Conservation (phyloP, 441 rosid species). For the Adansonia rubrostipa region DNA sequence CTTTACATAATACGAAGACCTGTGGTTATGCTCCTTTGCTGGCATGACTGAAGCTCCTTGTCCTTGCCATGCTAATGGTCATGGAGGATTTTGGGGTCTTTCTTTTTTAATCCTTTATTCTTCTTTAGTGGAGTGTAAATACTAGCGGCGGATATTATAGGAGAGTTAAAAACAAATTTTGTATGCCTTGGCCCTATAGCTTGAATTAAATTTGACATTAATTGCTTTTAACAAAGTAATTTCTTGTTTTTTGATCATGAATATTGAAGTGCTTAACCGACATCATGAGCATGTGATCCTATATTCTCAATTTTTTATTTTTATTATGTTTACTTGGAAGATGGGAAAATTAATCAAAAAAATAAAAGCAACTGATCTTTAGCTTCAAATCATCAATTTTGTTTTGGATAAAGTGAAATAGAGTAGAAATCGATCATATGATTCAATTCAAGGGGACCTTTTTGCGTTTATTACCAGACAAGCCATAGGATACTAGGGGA, state of each 20-base stretch:
- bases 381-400: neutral
- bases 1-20: slow-evolving; percentile 92
- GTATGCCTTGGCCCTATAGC: slow-evolving; percentile 29
- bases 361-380: neutral
- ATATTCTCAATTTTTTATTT: neutral
- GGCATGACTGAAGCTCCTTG: slow-evolving; percentile 70
- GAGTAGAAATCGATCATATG: neutral
- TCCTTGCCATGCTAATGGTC: neutral
- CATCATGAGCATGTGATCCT: neutral
- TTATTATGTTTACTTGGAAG: neutral
- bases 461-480: neutral
- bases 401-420: neutral
- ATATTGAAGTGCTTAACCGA: neutral
- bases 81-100: slow-evolving; percentile 20
- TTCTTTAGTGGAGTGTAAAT: slow-evolving; percentile 45
- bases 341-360: neutral
- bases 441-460: too few species aligned
- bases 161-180: slow-evolving; percentile 36
- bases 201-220: slow-evolving; percentile 20
- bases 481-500: neutral
- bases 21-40: slow-evolving; percentile 93
- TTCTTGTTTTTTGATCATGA: neutral
- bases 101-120: neutral
- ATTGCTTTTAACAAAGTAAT: slow-evolving; percentile 1
- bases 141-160: slow-evolving; percentile 28